A percentile compares a stretch with the other conserved stretches of the same genome.
These are phyloP conservation scores for Penicillium argentinense DNA, from an alignment of 495 filamentous ascomycete genomes.

Conservation along the genomic window DNA sequence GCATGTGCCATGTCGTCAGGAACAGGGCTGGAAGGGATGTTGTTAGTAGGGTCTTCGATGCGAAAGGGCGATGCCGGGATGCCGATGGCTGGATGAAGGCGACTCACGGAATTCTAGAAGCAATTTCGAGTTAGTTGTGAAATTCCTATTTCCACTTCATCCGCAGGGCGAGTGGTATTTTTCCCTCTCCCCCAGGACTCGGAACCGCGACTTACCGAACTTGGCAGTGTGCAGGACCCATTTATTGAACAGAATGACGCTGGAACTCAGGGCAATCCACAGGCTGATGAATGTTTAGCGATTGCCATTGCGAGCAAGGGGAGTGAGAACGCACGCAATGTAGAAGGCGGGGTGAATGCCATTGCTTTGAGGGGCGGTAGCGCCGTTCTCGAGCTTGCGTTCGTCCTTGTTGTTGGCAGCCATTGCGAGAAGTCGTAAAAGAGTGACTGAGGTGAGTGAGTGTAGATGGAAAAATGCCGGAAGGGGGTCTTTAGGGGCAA, in stretches of 20 bases:
- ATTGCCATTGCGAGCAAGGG: neutral
- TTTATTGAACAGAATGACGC: constrained; percentile 96
- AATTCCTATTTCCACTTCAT: neutral
- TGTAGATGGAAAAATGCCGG: constrained; percentile 13
- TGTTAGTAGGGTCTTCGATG: neutral
- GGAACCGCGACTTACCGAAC: constrained; percentile 64
- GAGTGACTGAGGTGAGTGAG: constrained; percentile 36
- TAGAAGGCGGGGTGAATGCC: constrained; percentile 78
- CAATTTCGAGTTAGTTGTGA: constrained; percentile 21
- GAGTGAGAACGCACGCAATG: constrained; percentile 63
- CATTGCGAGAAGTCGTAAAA: constrained; percentile 29
- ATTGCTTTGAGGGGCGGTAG: constrained; percentile 19
- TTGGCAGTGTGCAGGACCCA: constrained; percentile 78
- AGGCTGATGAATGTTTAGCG: constrained; percentile 47
- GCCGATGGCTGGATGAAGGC: neutral
- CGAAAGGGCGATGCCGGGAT: neutral
- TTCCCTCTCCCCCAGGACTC: no score
- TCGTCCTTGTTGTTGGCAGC: constrained; percentile 37
- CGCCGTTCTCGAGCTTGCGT: constrained; percentile 34
- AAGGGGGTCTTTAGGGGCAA: constrained; percentile 20
- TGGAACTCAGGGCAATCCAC: constrained; percentile 87
- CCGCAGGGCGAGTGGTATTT: no score
- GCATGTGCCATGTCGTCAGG: constrained; percentile 84
- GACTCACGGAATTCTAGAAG: constrained; percentile 39
- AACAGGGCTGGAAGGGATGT: constrained; percentile 49